phyloP scores from a whole-genome alignment of 2,329 filamentous ascomycete species.

The Scleromitrula shiraiana region DNA sequence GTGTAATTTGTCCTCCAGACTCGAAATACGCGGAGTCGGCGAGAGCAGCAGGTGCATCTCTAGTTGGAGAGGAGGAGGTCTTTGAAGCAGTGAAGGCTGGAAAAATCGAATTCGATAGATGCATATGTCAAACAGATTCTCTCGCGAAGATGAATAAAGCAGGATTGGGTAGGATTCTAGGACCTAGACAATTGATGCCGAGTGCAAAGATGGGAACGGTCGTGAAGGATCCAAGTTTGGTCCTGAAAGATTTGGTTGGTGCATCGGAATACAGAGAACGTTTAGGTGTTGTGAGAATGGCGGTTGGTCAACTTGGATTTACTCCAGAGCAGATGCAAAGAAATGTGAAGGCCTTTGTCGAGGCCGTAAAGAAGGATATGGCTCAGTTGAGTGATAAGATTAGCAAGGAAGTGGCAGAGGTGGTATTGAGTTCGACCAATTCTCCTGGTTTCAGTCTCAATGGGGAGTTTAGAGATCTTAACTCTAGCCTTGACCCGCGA shows the following conservation, averaged over 20 bases:
- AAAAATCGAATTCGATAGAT: conserved; percentile 78
- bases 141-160: conserved; percentile 75
- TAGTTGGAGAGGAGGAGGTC: conserved; percentile 78
- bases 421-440: conserved; percentile 80
- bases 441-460: conserved; percentile 81
- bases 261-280: conserved; percentile 83
- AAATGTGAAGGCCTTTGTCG: conserved; percentile 74
- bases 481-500: conserved; percentile 46
- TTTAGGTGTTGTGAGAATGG: conserved; percentile 74
- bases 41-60: conserved; percentile 65
- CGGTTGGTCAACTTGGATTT: conserved; percentile 86
- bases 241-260: conserved; percentile 75
- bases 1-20: conserved; percentile 81
- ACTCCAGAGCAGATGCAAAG: conserved; percentile 77
- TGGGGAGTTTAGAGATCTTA: conserved; percentile 62
- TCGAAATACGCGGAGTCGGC: conserved; percentile 69
- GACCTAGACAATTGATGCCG: conserved; percentile 89
- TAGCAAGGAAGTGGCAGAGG: conserved; percentile 64
- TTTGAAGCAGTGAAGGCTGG: conserved; percentile 69
- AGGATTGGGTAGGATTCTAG: conserved; percentile 69
- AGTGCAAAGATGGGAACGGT: conserved; percentile 82
- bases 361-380: conserved; percentile 71
- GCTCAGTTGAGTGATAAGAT: conserved; percentile 53
- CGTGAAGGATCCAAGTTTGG: conserved; percentile 66
- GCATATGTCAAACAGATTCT: conserved; percentile 76